Conservation (phyloP, 371 early-diverging fungal genomes). For the Sporodiniella umbellata region DNA sequence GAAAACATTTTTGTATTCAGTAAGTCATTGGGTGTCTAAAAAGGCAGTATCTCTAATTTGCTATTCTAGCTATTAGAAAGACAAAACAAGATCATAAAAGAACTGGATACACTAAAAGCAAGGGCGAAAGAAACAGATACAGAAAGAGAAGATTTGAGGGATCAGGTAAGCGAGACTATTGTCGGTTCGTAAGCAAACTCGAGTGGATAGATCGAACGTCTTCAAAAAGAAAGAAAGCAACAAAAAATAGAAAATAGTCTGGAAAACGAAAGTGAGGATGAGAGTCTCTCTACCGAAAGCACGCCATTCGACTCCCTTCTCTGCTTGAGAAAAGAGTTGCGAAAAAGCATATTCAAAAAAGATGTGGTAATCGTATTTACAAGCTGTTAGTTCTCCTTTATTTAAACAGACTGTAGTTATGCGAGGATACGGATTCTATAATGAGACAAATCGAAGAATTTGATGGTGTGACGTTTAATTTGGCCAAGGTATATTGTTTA, state of each 20-base stretch:
- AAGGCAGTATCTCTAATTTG: neutral
- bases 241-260: neutral
- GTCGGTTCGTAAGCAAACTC: neutral
- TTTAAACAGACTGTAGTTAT: neutral
- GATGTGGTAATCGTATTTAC: constrained; percentile 29
- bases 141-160: neutral
- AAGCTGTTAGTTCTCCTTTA: constrained; percentile 19
- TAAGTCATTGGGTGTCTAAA: neutral
- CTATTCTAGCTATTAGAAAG: neutral
- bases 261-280: neutral
- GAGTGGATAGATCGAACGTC: neutral
- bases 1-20: neutral
- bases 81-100: neutral
- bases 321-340: constrained; percentile 29
- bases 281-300: neutral
- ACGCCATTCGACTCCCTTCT: constrained; percentile 22
- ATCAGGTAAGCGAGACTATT: neutral
- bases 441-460: constrained; percentile 40
- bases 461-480: constrained; percentile 37
- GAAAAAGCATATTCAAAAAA: constrained; percentile 35
- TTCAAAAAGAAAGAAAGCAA: neutral
- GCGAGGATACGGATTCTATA: constrained; percentile 24
- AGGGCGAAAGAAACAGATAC: neutral
- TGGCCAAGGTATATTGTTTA: constrained; percentile 47
- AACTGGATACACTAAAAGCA: neutral